Base-by-base conservation (phyloP, 2,329 filamentous ascomycete species). In the Ophiocordyceps unilateralis region DNA sequence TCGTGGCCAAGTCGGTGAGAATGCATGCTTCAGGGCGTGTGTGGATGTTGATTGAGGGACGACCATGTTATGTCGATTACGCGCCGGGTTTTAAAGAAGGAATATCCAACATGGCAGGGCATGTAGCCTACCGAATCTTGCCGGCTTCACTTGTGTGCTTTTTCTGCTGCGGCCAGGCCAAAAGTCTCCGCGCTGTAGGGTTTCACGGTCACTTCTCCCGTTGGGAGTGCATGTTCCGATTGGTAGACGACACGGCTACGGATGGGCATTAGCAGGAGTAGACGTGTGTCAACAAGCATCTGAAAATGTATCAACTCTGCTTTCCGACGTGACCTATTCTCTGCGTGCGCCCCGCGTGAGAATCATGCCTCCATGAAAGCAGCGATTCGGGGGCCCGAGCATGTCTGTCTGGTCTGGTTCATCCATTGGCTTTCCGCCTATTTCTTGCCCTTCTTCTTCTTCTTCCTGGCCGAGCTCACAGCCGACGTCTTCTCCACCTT, bases 401-500 rank as follows among this genome's bases (percentile, higher is more conserved):
- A 28, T 28, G 3, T 9, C 8, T 30, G 4, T 30, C 28, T 11
- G 12, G 12, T 30, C 28, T 14, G 12, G 5, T 4, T 8, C 12
- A 30, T 30, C 11, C 5, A 12, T 4, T 28, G 26, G 28, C 28
- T 30, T n/a, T n/a, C n/a, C 8, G n/a, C 17, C 49, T 61, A 74
- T 61, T 72, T 74, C 63, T 72, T 74, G 42, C 67, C 60, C 60
- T 65, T 65, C 57, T 63, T 67, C 56, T 68, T 70, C 60, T 68
- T 70, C 60, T 70, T 72, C 58, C 66, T 70, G 43, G 68, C 67
- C 45, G 49, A 51, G 22, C 46, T 36, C n/a, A 36, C 53, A 15
- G 55, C 52, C 7, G 55, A 57, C 15, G 74, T 68, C 61, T 75
- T 78, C 57, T 81, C 76, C 34, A 80, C 74, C 58, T 74, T 78